These are phyloP conservation scores for Boletus pseudo-olivaceus DNA, from an alignment of 768 basidiomycete genomes.

Conservation along the genomic window DNA sequence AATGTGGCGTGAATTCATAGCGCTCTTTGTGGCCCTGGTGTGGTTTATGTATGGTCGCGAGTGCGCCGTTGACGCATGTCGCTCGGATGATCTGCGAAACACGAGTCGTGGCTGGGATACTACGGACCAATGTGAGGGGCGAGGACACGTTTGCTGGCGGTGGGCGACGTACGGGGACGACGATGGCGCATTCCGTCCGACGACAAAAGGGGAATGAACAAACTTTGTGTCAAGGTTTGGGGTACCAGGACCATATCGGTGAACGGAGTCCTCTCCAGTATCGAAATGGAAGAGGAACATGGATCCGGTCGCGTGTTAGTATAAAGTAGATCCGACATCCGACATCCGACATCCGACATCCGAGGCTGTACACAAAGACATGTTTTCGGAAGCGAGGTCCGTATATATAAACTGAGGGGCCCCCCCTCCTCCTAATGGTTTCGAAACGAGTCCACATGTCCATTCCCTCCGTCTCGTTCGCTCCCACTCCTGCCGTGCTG, in stretches of 20 bases:
- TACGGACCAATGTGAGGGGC: too few species aligned
- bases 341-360: not conserved
- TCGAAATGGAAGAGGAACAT: too few species aligned
- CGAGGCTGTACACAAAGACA: not conserved
- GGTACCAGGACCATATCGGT: too few species aligned
- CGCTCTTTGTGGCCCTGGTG: not conserved
- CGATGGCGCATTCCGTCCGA: too few species aligned
- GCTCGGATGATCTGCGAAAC: not conserved
- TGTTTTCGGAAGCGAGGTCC: not conserved
- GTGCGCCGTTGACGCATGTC: not conserved
- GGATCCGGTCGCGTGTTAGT: too few species aligned
- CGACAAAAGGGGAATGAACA: too few species aligned
- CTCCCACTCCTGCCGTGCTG: constrained; percentile 12
- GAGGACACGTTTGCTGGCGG: not conserved
- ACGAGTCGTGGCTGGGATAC: not conserved
- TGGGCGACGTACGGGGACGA: too few species aligned
- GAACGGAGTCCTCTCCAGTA: too few species aligned
- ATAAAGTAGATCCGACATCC: not conserved
- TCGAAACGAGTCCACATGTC: too few species aligned
- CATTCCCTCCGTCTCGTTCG: constrained; percentile 19
- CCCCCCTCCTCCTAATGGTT: too few species aligned
- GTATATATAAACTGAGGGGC: not conserved
- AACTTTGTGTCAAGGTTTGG: too few species aligned
- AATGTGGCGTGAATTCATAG: not conserved
- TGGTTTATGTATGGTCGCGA: too few species aligned